A percentile compares a stretch with the other conserved stretches of the same genome.
Conservation (phyloP, 208 protist species). For the Trypanosoma cruzi region DNA sequence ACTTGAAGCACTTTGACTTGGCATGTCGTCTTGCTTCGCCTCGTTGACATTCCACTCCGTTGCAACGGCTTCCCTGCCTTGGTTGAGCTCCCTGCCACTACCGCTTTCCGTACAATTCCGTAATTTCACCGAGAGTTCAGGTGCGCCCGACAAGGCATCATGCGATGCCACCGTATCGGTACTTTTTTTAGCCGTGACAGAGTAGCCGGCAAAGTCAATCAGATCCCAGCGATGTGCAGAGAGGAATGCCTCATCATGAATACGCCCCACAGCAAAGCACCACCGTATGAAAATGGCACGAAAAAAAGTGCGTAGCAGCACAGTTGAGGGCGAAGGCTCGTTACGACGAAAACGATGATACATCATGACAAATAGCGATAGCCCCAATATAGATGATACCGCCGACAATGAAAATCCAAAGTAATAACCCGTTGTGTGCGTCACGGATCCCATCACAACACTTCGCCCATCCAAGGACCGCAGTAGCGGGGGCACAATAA, state of each 20-base stretch:
- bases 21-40: neutral
- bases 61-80: neutral
- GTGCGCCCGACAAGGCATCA: neutral
- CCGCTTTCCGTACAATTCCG: neutral
- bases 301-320: constrained; percentile 47
- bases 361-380: constrained; percentile 29
- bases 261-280: constrained; percentile 26
- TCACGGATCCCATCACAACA: constrained; percentile 28
- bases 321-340: constrained; percentile 39
- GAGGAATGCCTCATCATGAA: constrained; percentile 23
- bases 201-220: constrained; percentile 14
- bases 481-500: constrained; percentile 56
- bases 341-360: constrained; percentile 37
- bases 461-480: constrained; percentile 38
- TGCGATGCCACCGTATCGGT: neutral
- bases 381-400: constrained; percentile 38
- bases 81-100: neutral
- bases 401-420: constrained; percentile 48
- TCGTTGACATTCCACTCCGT: neutral
- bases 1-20: neutral
- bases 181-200: neutral
- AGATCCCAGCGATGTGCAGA: constrained; percentile 14
- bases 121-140: constrained; percentile 3
- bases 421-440: constrained; percentile 68
- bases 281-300: constrained; percentile 32